Conservation (phyloP, 495 filamentous ascomycete genomes). For the Niebla homalea region DNA sequence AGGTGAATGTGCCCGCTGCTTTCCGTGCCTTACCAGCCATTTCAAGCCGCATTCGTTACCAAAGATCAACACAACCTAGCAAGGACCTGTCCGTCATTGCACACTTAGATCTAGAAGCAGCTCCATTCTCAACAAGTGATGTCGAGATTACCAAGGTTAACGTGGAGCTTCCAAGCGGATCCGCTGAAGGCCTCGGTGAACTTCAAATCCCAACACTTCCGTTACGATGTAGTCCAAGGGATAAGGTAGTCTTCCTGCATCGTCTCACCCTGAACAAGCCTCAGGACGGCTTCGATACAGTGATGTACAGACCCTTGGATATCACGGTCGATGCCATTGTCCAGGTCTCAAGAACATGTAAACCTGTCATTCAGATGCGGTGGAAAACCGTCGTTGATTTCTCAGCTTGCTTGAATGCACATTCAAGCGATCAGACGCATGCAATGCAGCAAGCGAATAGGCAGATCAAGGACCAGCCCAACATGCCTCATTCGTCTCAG, state of each 20-base stretch:
- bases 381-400: conserved; percentile 81
- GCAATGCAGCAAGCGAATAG: conserved; percentile 36
- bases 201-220: conserved; percentile 46
- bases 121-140: conserved; percentile 63
- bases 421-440: conserved; percentile 49
- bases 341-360: conserved; percentile 48
- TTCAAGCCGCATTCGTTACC: conserved; percentile 74
- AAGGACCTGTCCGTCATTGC: conserved; percentile 59
- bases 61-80: conserved; percentile 51
- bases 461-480: conserved; percentile 39
- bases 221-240: conserved; percentile 58
- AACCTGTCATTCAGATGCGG: conserved; percentile 60
- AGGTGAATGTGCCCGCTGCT: conserved; percentile 43
- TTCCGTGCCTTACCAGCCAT: conserved; percentile 67
- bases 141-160: conserved; percentile 53
- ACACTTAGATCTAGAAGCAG: conserved; percentile 77
- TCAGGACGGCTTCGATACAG: conserved; percentile 29
- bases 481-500: conserved; percentile 22
- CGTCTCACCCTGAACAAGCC: conserved; percentile 50
- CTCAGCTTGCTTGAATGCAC: conserved; percentile 49
- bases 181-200: conserved; percentile 52
- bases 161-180: conserved; percentile 52
- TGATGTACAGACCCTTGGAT: conserved; percentile 37
- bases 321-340: conserved; percentile 57
- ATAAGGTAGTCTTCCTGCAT: conserved; percentile 78